Conservation (phyloP, 73 alveolate genomes). For the Stentor coeruleus region DNA sequence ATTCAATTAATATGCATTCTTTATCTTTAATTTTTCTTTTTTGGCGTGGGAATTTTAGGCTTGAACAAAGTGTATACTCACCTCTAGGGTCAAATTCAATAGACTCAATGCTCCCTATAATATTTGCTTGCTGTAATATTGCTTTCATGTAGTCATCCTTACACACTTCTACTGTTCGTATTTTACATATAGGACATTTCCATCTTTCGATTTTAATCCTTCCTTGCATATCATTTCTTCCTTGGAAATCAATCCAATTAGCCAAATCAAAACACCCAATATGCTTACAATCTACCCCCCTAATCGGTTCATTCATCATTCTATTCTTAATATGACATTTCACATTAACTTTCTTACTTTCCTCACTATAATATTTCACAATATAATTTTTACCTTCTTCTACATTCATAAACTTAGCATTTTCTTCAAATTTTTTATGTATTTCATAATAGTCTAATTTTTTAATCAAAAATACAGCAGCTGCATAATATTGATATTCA, state of each 20-base stretch:
- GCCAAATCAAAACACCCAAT: not conserved
- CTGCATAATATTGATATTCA: not conserved
- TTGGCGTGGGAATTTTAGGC: no score
- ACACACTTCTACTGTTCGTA: not conserved
- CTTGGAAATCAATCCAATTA: not conserved
- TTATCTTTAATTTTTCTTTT: no score
- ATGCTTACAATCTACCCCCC: not conserved
- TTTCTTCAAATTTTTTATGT: not conserved
- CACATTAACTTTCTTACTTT: not conserved
- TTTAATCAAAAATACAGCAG: not conserved
- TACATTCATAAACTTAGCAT: not conserved
- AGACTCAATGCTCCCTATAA: not conserved
- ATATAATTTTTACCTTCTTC: not conserved
- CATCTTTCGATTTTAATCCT: not conserved
- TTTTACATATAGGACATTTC: not conserved
- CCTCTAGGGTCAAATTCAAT: not conserved
- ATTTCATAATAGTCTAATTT: not conserved
- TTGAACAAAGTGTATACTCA: not conserved
- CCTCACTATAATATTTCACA: not conserved
- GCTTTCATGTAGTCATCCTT: not conserved
- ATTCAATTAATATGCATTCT: no score
- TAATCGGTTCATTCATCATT: not conserved
- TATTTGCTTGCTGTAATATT: not conserved
- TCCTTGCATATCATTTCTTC: no score
- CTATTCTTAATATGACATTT: not conserved